These are phyloP conservation scores for Glycine latifolia DNA, from an alignment of 306 rosid species.

Conservation along the genomic window DNA sequence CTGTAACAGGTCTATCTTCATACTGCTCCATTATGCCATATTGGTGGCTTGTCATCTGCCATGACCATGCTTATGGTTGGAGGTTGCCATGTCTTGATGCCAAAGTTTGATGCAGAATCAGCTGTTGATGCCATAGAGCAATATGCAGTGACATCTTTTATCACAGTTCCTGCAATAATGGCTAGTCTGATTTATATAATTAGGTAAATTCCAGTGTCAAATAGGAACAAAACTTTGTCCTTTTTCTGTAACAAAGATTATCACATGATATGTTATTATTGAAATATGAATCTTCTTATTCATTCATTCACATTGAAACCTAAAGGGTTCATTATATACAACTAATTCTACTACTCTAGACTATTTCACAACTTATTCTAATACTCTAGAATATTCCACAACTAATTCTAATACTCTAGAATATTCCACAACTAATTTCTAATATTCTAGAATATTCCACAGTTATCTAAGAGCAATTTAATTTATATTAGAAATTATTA, in stretches of 20 bases:
- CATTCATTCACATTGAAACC: too few relatives aligned
- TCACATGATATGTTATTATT: neutral
- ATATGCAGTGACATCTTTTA: constrained; percentile 75
- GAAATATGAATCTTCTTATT: too few relatives aligned
- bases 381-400: too few relatives aligned
- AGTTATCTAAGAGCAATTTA: constrained; percentile 11
- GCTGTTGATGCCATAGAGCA: constrained; percentile 63
- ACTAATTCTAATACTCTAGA: too few relatives aligned
- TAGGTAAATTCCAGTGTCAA: constrained; percentile 57
- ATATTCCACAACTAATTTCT: too few relatives aligned
- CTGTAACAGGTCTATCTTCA: constrained; percentile 78
- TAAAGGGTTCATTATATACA: too few relatives aligned
- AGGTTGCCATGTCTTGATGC: constrained; percentile 81
- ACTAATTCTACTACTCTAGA: too few relatives aligned
- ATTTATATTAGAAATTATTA: neutral
- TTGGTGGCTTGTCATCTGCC: constrained; percentile 92
- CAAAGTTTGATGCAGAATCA: constrained; percentile 73
- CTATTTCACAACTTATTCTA: too few relatives aligned
- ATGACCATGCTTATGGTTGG: constrained; percentile 84
- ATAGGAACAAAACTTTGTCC: neutral
- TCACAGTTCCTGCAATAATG: constrained; percentile 97
- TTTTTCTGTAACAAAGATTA: neutral
- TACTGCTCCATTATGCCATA: constrained; percentile 91
- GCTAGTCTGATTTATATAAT: constrained; percentile 60
- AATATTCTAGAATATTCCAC: too few relatives aligned